Percentiles rank a stretch among this genome's conserved stretches.
These are phyloP conservation scores for Hymenochaete sp. DNA, from an alignment of 1,284 basidiomycete species.

Conservation along the genomic window DNA sequence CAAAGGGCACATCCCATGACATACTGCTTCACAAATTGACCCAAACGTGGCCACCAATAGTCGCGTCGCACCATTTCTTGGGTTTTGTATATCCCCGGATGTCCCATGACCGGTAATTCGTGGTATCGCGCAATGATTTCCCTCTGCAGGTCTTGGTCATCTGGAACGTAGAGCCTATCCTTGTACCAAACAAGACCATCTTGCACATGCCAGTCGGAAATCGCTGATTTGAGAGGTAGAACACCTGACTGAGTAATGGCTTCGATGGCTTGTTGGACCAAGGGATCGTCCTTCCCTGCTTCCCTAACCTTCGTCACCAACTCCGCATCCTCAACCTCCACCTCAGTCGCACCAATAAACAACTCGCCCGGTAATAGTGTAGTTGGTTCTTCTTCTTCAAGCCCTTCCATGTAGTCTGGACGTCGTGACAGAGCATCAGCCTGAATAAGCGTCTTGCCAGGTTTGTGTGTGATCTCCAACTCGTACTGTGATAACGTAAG, in stretches of 20 bases:
- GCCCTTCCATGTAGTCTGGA: constrained; percentile 16
- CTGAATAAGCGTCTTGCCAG: constrained; percentile 22
- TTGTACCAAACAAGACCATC: constrained; percentile 2
- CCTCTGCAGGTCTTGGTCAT: neutral
- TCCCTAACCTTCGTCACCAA: neutral
- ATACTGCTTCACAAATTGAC: constrained; percentile 18
- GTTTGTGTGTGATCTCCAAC: constrained; percentile 24
- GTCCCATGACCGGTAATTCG: constrained; percentile 22
- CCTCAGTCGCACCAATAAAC: too few relatives aligned
- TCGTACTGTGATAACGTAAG: constrained; percentile 22
- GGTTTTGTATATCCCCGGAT: constrained; percentile 30
- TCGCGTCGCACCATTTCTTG: constrained; percentile 17
- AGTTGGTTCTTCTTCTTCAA: constrained; percentile 6
- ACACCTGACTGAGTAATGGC: neutral
- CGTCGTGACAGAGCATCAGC: constrained; percentile 26
- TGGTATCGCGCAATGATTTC: constrained; percentile 8
- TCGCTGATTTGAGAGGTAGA: constrained; percentile 23
- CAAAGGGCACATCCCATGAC: constrained; percentile 20
- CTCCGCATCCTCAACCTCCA: constrained; percentile 6
- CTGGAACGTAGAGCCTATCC: constrained; percentile 14
- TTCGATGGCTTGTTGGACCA: neutral
- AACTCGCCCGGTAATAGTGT: too few relatives aligned
- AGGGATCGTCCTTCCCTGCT: neutral
- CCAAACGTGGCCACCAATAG: constrained; percentile 24
- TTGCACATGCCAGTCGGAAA: neutral